phyloP scores from a whole-genome alignment of 768 basidiomycete genomes.

The Tephrocybe sp. region DNA sequence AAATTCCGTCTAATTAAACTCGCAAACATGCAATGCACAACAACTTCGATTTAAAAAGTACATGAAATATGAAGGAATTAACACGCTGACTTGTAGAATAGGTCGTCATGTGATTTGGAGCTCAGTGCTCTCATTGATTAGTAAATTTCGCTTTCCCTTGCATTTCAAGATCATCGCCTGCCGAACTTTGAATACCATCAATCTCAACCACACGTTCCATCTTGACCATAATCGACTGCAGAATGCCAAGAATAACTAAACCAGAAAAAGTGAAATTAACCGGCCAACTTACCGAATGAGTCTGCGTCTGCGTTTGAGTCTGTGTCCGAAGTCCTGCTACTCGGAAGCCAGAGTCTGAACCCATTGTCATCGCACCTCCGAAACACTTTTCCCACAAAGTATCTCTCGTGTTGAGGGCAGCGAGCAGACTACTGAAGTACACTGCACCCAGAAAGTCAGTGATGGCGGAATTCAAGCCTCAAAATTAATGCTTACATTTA shows the following conservation, averaged over 20 bases:
- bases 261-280: background rate
- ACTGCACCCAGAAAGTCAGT: background rate
- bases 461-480: background rate
- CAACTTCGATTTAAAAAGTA: too few species aligned
- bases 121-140: background rate
- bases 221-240: background rate
- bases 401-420: background rate
- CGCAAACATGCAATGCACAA: too few species aligned
- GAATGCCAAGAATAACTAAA: background rate
- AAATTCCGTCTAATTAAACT: too few species aligned
- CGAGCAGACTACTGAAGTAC: background rate
- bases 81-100: background rate
- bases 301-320: background rate
- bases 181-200: background rate
- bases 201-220: background rate
- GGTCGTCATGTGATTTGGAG: too few species aligned
- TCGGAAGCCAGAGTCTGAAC: background rate
- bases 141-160: background rate
- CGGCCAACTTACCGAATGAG: background rate
- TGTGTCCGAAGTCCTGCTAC: background rate
- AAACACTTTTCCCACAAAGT: conserved; percentile 1
- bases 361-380: background rate
- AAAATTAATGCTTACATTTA: background rate
- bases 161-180: background rate
- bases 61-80: background rate